Conservation (phyloP, 148 eudicot genomes). For the Silene uniflora region DNA sequence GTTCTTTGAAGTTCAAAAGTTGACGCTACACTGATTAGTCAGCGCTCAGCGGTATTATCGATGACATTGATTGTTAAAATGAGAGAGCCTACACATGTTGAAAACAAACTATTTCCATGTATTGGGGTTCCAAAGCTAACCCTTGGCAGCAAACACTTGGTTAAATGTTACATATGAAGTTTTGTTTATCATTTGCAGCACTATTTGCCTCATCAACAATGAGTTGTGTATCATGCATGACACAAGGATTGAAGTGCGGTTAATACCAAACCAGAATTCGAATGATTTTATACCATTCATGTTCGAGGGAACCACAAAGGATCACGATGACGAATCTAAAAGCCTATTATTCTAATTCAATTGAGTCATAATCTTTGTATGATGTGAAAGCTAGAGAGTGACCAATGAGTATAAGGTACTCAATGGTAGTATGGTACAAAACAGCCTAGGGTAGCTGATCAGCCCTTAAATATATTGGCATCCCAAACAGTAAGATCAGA, state of each 20-base stretch:
- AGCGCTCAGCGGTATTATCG: too few relatives aligned
- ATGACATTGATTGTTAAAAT: too few relatives aligned
- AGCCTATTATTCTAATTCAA: not conserved
- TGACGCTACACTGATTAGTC: too few relatives aligned
- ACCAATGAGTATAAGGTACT: not conserved
- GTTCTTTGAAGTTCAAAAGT: too few relatives aligned
- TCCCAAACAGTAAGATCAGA: not conserved
- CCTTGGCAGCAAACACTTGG: too few relatives aligned
- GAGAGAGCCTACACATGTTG: too few relatives aligned
- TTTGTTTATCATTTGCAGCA: not conserved
- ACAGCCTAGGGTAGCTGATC: not conserved
- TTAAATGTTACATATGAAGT: not conserved
- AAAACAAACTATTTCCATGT: too few relatives aligned
- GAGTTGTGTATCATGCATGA: not conserved
- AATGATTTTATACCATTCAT: not conserved
- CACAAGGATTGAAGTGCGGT: not conserved
- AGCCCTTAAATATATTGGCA: not conserved
- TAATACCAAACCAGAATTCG: not conserved
- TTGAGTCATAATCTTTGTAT: not conserved
- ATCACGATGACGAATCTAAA: not conserved
- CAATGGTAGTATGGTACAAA: not conserved
- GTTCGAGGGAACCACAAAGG: not conserved
- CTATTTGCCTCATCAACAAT: not conserved
- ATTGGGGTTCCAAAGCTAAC: too few relatives aligned
- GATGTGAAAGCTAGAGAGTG: not conserved